Base-by-base conservation (phyloP, 2,329 filamentous ascomycete species). In the Aureobasidium leucospermi region DNA sequence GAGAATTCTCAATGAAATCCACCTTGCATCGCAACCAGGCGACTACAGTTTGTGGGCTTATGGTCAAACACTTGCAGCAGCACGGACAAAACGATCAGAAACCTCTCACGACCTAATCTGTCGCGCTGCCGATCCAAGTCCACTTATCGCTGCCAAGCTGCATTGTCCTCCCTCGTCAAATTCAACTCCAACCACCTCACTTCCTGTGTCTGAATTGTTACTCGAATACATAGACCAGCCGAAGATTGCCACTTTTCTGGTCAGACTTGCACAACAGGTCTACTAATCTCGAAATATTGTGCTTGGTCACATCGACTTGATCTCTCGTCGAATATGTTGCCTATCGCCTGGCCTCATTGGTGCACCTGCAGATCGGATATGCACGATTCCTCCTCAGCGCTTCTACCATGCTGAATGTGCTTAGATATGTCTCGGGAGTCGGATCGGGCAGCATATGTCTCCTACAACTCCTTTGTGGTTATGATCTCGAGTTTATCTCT, bases 101-200 rank as follows among this genome's bases (percentile, higher is more conserved):
- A 29, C 28, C 29, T 29, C 28, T 19, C 15, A 43, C 31, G 52
- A 43, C 41, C 41, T 45, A 45, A 56, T 56, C 41, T 45, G 52
- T 45, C 41, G 52, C 29, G 39, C 41, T 56, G 52, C 41, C 39
- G 52, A 56, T 56, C 52, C 39, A 11, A 2, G 45, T 56, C 39
- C 39, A 56, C 52, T 13, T 23, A 6, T 53, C 10, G n/a, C 48
- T 16, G 16, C 52, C 52, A 56, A 56, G 52, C 52, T 45, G 52
- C 16, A 45, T 41, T 7, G 28, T 15, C 13, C 8, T 36, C 13
- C 13, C 34, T 13, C 34, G 8, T 36, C 13, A 13, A 36, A 9
- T 36, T 36, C 34, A 8, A 36, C 8, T 36, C 34, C 34, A 23
- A 23, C 23, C 23, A 23, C 23, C 2, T 23, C 3, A 23, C 23